phyloP scores from a whole-genome alignment of 2,329 filamentous ascomycete genomes.

The Elsinoe ampelina region DNA sequence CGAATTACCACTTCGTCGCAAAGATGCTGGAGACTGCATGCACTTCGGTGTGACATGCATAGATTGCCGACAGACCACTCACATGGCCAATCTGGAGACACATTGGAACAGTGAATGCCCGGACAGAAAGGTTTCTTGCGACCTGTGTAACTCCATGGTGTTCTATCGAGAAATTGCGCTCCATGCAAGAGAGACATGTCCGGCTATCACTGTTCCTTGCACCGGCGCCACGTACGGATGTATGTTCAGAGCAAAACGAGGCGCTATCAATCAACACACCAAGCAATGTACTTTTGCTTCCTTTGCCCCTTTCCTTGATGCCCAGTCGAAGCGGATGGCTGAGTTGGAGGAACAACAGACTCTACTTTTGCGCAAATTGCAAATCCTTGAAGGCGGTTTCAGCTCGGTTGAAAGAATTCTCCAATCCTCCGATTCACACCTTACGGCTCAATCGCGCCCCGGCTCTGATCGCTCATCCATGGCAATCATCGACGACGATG shows the following conservation, averaged over 20 bases:
- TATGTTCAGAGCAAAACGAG: slow-evolving; percentile 31
- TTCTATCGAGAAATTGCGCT: slow-evolving; percentile 33
- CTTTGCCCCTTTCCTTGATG: slow-evolving; percentile 36
- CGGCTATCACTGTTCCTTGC: slow-evolving; percentile 35
- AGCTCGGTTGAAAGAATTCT: slow-evolving; percentile 35
- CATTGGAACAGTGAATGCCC: slow-evolving; percentile 38
- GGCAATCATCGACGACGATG: background rate
- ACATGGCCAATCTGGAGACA: slow-evolving; percentile 44
- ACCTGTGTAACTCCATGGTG: slow-evolving; percentile 33
- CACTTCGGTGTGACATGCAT: slow-evolving; percentile 46
- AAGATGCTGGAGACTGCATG: slow-evolving; percentile 46
- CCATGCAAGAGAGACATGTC: slow-evolving; percentile 35
- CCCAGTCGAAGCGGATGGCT: slow-evolving; percentile 35
- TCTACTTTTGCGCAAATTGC: slow-evolving; percentile 34
- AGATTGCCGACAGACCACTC: slow-evolving; percentile 43
- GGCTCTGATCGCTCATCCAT: slow-evolving; percentile 2
- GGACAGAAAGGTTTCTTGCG: slow-evolving; percentile 37
- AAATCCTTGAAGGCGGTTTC: slow-evolving; percentile 37
- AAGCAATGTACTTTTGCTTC: slow-evolving; percentile 36
- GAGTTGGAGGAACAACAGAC: slow-evolving; percentile 36
- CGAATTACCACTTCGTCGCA: slow-evolving; percentile 44
- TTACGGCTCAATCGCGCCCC: background rate
- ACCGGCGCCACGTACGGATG: slow-evolving; percentile 38
- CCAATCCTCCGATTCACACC: background rate
- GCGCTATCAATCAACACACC: slow-evolving; percentile 32